Base-by-base conservation (phyloP, 768 basidiomycete species). In the Pluteus cervinus region DNA sequence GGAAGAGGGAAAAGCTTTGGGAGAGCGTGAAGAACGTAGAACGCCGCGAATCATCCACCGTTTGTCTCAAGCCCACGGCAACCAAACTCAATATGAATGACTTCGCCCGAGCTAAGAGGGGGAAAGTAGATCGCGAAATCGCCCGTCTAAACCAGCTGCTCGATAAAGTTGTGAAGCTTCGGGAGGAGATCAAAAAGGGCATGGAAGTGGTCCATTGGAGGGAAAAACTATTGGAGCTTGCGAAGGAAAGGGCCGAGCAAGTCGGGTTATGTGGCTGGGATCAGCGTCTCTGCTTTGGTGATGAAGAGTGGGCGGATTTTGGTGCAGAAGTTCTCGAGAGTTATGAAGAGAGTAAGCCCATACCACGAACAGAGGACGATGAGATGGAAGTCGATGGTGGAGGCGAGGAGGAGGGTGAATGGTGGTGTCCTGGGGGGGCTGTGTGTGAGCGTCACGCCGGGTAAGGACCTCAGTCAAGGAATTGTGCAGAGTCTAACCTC, bases 191-290 rank as follows among this genome's bases (percentile, higher is more conserved):
- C 47, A 82, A 81, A 57, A 69, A 67, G 25, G 80, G 78, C 26
- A 70, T 86, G 69, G 84, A 86, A 41, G 65, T 79, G 23, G 65
- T 86, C 12, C 36, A 71, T 7, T 83, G 84, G 80, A 73, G 84
- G 40, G 82, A 82, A 60, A 73, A 70, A 39, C 56, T 88, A 20
- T 61, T 86, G 11, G 71, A 76, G 40, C 67, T 86, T 29, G 86
- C 85, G 16, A 68, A 63, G n/a, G 74, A 74, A 29, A 71, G 85
- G 24, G 76, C 83, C 7, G 76, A 77, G 42, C 60, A 63, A n/a
- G 53, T 76, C 11, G 73, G 75, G 12, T 75, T 77, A 48, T 96
- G 91, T 58, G 90, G 92, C 4, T 92, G 90, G 80, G 91, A 96
- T 56, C 79, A 81, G 49, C 70, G 91, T 21, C 66, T 96, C 16